Evolutionary conservation across 2,329 filamentous ascomycete genomes (phyloP).

Genomic region (Pezicula radicicola): DNA sequence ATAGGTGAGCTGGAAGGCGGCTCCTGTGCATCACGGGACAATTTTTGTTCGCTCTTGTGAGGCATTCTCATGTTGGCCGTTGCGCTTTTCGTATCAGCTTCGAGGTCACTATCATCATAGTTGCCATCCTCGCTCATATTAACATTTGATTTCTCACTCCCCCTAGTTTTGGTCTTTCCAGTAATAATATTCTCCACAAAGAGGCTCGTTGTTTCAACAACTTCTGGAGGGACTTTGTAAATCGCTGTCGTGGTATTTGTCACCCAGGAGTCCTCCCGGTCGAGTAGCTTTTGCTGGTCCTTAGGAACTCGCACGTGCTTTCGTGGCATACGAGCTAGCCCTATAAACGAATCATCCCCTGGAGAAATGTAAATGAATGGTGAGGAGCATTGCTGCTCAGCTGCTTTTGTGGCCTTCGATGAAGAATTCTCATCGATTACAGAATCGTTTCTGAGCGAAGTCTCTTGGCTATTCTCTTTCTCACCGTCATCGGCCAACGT

Average conservation of each 20-base stretch:
- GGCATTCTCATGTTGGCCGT: neutral
- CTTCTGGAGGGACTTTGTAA: slow-evolving; percentile 26
- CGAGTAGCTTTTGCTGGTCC: slow-evolving; percentile 47
- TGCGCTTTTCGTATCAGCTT: neutral
- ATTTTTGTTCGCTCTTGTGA: no score
- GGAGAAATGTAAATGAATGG: slow-evolving; percentile 10
- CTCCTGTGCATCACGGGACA: no score
- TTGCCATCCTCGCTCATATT: neutral
- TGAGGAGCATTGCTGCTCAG: no score
- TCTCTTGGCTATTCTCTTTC: slow-evolving; percentile 20
- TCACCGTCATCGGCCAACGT: slow-evolving; percentile 15
- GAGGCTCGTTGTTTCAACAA: slow-evolving; percentile 16
- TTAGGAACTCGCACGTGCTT: slow-evolving; percentile 41
- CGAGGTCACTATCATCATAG: neutral
- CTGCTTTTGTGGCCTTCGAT: no score
- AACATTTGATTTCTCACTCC: neutral
- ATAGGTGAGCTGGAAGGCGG: no score
- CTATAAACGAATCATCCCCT: slow-evolving; percentile 22
- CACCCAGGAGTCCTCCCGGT: slow-evolving; percentile 38
- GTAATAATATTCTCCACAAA: slow-evolving; percentile 5
- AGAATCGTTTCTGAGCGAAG: neutral
- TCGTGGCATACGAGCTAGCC: slow-evolving; percentile 31
- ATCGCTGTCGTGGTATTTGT: neutral
- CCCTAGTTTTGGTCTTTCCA: neutral
- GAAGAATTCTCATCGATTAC: no score